Percentiles rank a stretch among this genome's conserved stretches.
These are phyloP conservation scores for Argentina anserina DNA, from an alignment of 306 rosid genomes.

Conservation along the genomic window DNA sequence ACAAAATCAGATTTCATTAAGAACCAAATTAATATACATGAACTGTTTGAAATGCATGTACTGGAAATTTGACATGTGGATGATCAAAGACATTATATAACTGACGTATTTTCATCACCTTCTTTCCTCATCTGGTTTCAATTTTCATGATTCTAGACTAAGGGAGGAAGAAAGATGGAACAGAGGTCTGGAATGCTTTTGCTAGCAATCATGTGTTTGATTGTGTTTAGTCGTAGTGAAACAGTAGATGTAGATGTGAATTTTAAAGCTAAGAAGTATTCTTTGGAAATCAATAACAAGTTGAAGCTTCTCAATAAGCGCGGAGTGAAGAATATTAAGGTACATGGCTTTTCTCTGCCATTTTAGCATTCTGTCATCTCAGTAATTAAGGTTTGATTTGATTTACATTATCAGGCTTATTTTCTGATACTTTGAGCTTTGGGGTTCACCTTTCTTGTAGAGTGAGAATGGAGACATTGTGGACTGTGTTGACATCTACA, in stretches of 20 bases:
- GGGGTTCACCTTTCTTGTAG: constrained; percentile 21
- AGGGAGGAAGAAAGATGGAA: constrained; percentile 20
- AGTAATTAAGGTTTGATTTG: not conserved
- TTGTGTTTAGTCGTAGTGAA: constrained; percentile 9
- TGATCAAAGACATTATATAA: not conserved
- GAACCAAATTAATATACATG: not conserved
- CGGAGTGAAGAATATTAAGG: constrained; percentile 46
- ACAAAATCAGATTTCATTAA: not conserved
- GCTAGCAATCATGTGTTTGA: constrained; percentile 19
- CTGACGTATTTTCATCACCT: not conserved
- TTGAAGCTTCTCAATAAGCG: constrained; percentile 54
- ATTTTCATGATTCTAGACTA: not conserved
- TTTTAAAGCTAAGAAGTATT: constrained; percentile 11
- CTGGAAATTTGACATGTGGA: not conserved
- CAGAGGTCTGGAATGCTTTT: constrained; percentile 5
- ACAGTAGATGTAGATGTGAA: constrained; percentile 4
- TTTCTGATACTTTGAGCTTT: not conserved
- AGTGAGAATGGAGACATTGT: constrained; percentile 62
- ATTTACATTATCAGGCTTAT: not conserved
- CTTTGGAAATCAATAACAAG: constrained; percentile 27
- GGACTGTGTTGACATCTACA: constrained; percentile 46
- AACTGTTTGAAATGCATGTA: not conserved
- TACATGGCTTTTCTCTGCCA: not conserved
- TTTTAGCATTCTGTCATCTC: not conserved
- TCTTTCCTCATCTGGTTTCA: not conserved